Base-by-base conservation (phyloP, 768 basidiomycete genomes). In the Baorangia bicolor region DNA sequence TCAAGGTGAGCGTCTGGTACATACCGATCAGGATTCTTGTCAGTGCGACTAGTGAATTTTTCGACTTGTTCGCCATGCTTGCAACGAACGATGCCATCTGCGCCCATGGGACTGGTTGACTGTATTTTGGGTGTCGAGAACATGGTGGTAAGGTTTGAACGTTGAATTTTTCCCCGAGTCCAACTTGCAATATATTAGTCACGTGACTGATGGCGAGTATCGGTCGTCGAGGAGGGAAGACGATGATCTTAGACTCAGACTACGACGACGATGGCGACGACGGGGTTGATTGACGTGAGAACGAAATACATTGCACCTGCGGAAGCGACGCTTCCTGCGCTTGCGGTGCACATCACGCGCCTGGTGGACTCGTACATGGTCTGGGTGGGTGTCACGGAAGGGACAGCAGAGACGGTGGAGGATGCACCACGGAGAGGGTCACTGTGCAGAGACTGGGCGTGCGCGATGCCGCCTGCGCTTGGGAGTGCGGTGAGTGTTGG, bases 301-400 rank as follows among this genome's bases (percentile, higher is more conserved):
- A 79, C 80, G 45, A 76, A 71, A 51, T 80, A 82, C 62, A 61
- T 87, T 55, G 67, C 77, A 28, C 72, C 85, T 8, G 69, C 75
- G 34, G 81, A 84, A 58, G 70, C 77, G 43, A 75, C 78, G 18
- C 67, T 81, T 45, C 85, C 86, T 16, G 78, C 80, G 42, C 75
- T 90, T 39, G 85, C 75, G 18, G 73, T 93, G 53, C 86, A 90
- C 59, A 74, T 87, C 57, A 91, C 85, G 42, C 73, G 73, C 57
- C 70, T 93, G 51, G 81, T 83, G 45, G 84, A 84, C 62, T 86
- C 87, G 53, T 91, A 87, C 72, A 91, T 93, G 89, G 64, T 93
- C 49, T 93, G 91, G 91, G 75, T 87, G 31, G 90, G 90, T 2
- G 75, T 71, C n/a, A 84, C 82, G 20, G 79, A 81, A 27, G 74